Evolutionary conservation across 2,329 filamentous ascomycete species (phyloP).

Genomic region (Aspergillus cejpii): DNA sequence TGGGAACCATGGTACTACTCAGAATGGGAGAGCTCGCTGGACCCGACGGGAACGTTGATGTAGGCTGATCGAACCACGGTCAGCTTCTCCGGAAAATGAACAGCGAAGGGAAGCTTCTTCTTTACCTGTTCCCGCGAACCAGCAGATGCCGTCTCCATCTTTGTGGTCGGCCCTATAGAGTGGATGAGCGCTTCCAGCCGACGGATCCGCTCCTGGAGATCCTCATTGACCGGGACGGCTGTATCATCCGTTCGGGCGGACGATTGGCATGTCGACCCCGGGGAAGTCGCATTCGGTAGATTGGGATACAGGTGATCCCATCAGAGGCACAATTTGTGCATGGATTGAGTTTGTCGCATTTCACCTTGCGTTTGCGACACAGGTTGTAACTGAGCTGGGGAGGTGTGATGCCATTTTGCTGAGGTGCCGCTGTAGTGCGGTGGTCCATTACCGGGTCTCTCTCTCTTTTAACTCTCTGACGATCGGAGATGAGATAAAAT

Average conservation of each 20-base stretch:
- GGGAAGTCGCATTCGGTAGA: slow-evolving; percentile 14
- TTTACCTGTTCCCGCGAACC: background rate
- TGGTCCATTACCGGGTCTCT: too few relatives aligned
- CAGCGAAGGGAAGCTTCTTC: background rate
- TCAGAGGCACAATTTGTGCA: slow-evolving; percentile 15
- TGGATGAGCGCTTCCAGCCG: background rate
- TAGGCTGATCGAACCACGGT: background rate
- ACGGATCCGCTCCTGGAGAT: background rate
- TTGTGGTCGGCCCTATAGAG: background rate
- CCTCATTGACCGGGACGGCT: background rate
- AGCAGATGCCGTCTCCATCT: background rate
- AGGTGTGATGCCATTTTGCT: background rate
- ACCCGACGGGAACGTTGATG: background rate
- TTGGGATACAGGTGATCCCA: slow-evolving; percentile 11
- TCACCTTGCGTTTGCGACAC: slow-evolving; percentile 17
- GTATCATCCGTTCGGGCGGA: background rate
- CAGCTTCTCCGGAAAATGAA: background rate
- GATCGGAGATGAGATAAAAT: too few relatives aligned
- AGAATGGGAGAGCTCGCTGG: background rate
- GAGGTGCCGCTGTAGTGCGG: background rate
- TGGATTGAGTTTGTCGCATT: slow-evolving; percentile 17
- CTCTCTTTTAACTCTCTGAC: too few relatives aligned
- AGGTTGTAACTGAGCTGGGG: slow-evolving; percentile 13
- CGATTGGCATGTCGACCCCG: slow-evolving; percentile 12
- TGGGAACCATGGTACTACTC: background rate